Evolutionary conservation across 805 yeast species (phyloP), one percentile per base, ranked within the genome.

Genomic region (Teunomyces atbi): DNA sequence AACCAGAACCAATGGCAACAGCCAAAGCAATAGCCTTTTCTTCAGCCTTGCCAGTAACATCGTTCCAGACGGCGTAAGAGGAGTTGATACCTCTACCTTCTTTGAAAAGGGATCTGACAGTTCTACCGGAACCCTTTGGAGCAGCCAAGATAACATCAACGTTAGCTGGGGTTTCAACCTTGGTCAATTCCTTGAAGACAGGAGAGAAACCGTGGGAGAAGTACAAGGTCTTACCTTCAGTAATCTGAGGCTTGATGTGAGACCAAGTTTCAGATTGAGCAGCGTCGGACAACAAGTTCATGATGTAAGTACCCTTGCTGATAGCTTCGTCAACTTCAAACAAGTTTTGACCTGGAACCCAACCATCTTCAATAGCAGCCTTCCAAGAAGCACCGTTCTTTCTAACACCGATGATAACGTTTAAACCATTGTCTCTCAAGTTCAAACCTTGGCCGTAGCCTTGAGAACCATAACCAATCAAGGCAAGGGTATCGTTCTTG

Each of bases 61-160:
- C 97, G 78, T 94, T 95, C 97, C 97, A 94, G 71, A 94, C 97
- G 61, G 99, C 99, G 78, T 89, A 94, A 48, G 98, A 92, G 45
- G 99, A 94, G 92, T 94, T 94, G 74, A 94, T 94, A 83, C 99
- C 99, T 79, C 99, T 91, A 73, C 99, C 99, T 81, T 94, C 99
- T 82, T 94, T 92, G 94, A 94, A 94, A 67, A 94, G 80, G 55
- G 98, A 86, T 83, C 99, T 89, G 62, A 94, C 99, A 62, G 99
- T 94, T 82, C 99, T 90, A 79, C 99, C 99, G 55, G 98, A 92
- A 73, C 99, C 99, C 87, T 94, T 94, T 79, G 99, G 99, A 74
- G 99, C 99, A 68, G 92, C 99, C 69, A 94, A 82, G 78, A 94
- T 94, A 60, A 91, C 97, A 68, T 94, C 99, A 59, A 94, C 82